phyloP scores from a whole-genome alignment of 495 filamentous ascomycete species.

The Choiromyces venosus region DNA sequence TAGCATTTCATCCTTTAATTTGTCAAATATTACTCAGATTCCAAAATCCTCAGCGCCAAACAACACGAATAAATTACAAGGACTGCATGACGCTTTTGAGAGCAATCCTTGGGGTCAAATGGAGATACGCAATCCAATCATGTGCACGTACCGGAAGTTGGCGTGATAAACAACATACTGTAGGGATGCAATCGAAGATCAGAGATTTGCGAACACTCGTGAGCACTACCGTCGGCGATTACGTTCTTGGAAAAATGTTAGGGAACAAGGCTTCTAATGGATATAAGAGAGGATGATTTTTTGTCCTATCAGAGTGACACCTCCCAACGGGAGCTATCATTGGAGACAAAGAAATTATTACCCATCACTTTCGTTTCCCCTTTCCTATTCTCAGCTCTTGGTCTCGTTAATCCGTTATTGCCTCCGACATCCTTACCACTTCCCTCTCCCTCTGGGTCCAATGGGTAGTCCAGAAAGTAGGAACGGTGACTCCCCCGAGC shows the following conservation, averaged over 20 bases:
- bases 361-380: neutral
- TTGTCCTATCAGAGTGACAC: neutral
- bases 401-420: neutral
- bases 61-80: neutral
- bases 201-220: neutral
- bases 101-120: neutral
- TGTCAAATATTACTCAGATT: neutral
- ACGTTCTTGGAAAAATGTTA: neutral
- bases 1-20: neutral
- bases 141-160: too few relatives aligned
- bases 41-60: neutral
- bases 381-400: neutral
- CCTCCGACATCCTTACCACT: neutral
- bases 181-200: neutral
- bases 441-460: neutral
- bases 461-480: neutral
- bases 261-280: neutral
- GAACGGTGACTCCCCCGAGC: neutral
- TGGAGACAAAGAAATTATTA: neutral
- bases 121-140: neutral
- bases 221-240: neutral
- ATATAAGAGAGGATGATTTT: neutral
- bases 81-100: neutral
- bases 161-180: neutral
- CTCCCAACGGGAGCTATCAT: neutral